Evolutionary conservation across 345 rosid species (phyloP).

Genomic region (Dipteronia sinensis): DNA sequence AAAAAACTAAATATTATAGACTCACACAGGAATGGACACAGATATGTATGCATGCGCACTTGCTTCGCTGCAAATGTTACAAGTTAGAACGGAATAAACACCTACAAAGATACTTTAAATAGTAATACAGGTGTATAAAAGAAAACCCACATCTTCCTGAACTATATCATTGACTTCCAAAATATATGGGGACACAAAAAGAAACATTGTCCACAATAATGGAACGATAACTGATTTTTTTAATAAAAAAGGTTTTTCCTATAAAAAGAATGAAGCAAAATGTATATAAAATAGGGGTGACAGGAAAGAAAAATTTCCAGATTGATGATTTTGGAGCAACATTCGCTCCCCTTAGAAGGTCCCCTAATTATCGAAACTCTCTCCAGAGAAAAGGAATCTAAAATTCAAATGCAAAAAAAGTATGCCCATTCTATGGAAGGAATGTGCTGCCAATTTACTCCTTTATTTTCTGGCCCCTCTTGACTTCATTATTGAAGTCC

Average conservation of each 20-base stretch:
- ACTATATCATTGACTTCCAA: neutral
- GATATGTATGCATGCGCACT: neutral
- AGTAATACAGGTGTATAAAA: neutral
- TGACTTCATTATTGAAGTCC: neutral
- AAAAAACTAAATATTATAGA: neutral
- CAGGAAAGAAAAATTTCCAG: neutral
- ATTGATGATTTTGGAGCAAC: neutral
- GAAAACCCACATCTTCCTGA: neutral
- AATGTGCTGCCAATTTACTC: neutral
- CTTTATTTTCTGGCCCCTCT: neutral
- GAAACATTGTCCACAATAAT: neutral
- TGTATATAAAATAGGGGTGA: neutral
- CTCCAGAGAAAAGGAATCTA: neutral
- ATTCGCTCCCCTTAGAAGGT: neutral
- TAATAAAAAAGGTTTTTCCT: neutral
- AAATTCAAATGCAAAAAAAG: neutral
- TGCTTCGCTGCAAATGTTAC: neutral
- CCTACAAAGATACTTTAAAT: neutral
- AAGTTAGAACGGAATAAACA: neutral
- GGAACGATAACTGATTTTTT: neutral
- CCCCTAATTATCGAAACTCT: neutral
- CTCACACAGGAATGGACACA: neutral
- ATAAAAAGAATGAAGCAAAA: neutral
- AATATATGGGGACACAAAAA: neutral
- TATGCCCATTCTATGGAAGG: neutral